Percentiles rank a stretch among this genome's conserved stretches.
Evolutionary conservation across 2,329 filamentous ascomycete genomes (phyloP).

Genomic region (Diaporthe humulicola): DNA sequence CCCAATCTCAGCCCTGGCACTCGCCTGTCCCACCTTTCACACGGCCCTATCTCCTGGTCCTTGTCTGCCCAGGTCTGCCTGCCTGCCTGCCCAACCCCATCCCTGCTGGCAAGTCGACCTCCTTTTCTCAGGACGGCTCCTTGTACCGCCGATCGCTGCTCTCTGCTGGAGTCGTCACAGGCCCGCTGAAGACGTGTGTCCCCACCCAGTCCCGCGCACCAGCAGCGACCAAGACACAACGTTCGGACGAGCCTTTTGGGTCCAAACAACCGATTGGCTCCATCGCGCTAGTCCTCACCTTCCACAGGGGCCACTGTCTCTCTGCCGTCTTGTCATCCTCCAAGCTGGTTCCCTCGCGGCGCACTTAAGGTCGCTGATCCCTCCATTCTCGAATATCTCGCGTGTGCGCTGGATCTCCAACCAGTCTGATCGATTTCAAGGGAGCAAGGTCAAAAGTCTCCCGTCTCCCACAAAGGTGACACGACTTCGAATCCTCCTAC

Average conservation of each 20-base stretch:
- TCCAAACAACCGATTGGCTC: slow-evolving; percentile 54
- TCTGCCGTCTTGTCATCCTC: slow-evolving; percentile 37
- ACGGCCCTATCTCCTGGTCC: slow-evolving; percentile 52
- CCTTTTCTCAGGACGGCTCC: slow-evolving; percentile 61
- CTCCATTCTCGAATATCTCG: slow-evolving; percentile 43
- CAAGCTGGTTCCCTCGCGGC: slow-evolving; percentile 31
- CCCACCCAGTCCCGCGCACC: slow-evolving; percentile 59
- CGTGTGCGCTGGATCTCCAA: slow-evolving; percentile 54
- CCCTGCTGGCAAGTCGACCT: slow-evolving; percentile 50
- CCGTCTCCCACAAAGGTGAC: slow-evolving; percentile 48
- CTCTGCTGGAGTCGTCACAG: slow-evolving; percentile 64
- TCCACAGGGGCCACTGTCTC: slow-evolving; percentile 41
- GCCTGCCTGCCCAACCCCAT: slow-evolving; percentile 55
- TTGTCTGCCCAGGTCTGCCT: slow-evolving; percentile 27
- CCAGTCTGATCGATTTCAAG: slow-evolving; percentile 34
- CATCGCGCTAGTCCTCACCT: slow-evolving; percentile 51
- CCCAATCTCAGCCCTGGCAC: slow-evolving; percentile 41
- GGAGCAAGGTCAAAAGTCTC: slow-evolving; percentile 33
- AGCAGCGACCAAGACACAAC: slow-evolving; percentile 55
- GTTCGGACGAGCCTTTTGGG: slow-evolving; percentile 56
- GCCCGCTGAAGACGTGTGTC: slow-evolving; percentile 48
- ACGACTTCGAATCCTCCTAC: slow-evolving; percentile 59
- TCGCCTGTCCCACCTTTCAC: slow-evolving; percentile 40
- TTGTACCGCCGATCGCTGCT: slow-evolving; percentile 63
- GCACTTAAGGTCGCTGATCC: slow-evolving; percentile 42